These are phyloP conservation scores for Peronosclerospora sorghi DNA, from an alignment of 352 stramenopile genomes.

Conservation along the genomic window DNA sequence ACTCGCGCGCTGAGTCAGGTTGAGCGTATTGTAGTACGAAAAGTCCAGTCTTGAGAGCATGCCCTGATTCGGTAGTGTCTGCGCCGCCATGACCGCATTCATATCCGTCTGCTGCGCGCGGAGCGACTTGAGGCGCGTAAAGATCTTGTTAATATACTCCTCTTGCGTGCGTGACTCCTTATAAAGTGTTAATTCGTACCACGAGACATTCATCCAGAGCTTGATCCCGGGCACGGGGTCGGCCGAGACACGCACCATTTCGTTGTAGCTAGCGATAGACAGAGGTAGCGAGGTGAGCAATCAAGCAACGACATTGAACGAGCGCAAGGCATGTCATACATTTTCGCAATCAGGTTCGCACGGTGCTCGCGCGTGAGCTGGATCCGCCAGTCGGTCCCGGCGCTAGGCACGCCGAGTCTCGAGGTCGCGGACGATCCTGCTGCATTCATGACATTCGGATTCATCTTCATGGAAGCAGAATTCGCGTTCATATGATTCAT, in stretches of 20 bases:
- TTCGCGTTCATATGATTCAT: constrained; percentile 24
- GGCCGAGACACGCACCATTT: constrained; percentile 71
- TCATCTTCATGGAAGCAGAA: constrained; percentile 32
- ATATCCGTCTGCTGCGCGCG: constrained; percentile 63
- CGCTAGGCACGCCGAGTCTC: constrained; percentile 20
- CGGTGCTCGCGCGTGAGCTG: constrained; percentile 70
- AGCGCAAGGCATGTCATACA: constrained; percentile 10
- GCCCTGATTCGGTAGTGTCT: constrained; percentile 53
- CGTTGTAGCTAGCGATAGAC: constrained; percentile 45
- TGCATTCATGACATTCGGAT: constrained; percentile 31
- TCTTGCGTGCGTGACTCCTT: constrained; percentile 79
- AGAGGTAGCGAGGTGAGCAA: constrained; percentile 5
- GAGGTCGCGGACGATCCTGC: constrained; percentile 6
- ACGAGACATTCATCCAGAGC: constrained; percentile 84
- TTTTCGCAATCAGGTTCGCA: constrained; percentile 80
- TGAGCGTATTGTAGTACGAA: constrained; percentile 70
- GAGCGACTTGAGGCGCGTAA: constrained; percentile 72
- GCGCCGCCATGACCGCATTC: constrained; percentile 51
- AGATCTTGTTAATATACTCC: constrained; percentile 85
- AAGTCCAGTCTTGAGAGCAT: constrained; percentile 71
- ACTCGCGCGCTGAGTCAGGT: constrained; percentile 22
- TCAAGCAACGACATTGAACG: neutral
- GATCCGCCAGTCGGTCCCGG: constrained; percentile 51
- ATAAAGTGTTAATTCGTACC: constrained; percentile 78
- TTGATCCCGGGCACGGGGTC: constrained; percentile 73